Conservation (phyloP, 2,329 filamentous ascomycete genomes). For the Knufia fluminis region DNA sequence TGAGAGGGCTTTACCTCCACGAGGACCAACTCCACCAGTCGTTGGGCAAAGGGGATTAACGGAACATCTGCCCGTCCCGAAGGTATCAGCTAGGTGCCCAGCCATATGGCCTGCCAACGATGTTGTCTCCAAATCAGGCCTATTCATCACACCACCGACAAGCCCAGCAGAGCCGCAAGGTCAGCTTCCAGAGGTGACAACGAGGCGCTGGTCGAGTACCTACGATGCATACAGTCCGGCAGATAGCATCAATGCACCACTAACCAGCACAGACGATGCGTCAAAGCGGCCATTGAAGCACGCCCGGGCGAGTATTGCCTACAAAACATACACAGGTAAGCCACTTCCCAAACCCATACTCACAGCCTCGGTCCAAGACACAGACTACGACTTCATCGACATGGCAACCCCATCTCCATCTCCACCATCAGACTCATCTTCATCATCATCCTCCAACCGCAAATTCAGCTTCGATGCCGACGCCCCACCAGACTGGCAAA, state of each 20-base stretch:
- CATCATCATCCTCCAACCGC: not conserved
- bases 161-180: not conserved
- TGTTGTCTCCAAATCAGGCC: not conserved
- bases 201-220: too few relatives aligned
- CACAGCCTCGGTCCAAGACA: not conserved
- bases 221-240: too few relatives aligned
- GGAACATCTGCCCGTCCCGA: not conserved
- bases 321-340: not conserved
- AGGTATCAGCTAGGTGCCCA: not conserved
- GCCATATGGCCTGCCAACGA: not conserved
- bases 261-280: not conserved
- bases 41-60: not conserved
- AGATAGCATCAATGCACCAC: not conserved
- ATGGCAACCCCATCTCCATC: not conserved
- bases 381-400: slow-evolving; percentile 6
- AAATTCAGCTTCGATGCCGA: slow-evolving; percentile 3
- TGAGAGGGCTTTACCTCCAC: not conserved
- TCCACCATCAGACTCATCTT: not conserved
- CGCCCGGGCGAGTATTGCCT: not conserved
- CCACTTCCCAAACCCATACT: not conserved
- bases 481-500: not conserved
- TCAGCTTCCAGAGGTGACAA: too few relatives aligned
- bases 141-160: not conserved
- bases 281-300: not conserved
- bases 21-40: not conserved